Evolutionary conservation across 495 filamentous ascomycete species (phyloP).

Genomic region (Aspergillus asperescens): DNA sequence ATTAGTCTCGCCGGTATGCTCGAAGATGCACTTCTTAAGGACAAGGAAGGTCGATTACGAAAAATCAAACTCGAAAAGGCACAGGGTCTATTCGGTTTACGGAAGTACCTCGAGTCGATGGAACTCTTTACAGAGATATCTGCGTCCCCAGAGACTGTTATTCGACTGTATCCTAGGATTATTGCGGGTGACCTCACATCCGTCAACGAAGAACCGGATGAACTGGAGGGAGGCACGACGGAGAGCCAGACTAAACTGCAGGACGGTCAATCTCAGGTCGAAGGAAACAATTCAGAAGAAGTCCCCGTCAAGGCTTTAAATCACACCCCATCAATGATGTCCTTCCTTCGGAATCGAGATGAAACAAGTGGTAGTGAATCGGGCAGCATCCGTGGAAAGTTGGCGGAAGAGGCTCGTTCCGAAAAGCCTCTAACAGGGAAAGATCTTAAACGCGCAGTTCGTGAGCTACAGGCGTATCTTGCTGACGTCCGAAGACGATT

Average conservation of each 20-base stretch:
- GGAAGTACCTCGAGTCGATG: constrained; percentile 81
- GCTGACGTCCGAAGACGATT: constrained; percentile 76
- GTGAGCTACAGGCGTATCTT: constrained; percentile 77
- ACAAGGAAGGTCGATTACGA: constrained; percentile 74
- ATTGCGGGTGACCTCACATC: constrained; percentile 78
- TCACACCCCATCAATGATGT: constrained; percentile 56
- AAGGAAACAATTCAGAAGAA: constrained; percentile 25
- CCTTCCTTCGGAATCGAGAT: constrained; percentile 41
- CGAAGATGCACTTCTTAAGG: constrained; percentile 81
- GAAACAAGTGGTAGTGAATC: constrained; percentile 44
- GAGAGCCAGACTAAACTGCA: constrained; percentile 21
- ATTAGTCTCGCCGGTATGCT: constrained; percentile 84
- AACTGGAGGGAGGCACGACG: constrained; percentile 38
- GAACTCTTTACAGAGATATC: constrained; percentile 86
- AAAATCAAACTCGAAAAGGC: constrained; percentile 89
- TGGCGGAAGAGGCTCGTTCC: constrained; percentile 15
- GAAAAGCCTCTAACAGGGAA: constrained; percentile 58
- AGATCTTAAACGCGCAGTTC: constrained; percentile 72
- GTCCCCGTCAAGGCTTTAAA: constrained; percentile 17
- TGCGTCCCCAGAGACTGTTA: constrained; percentile 83
- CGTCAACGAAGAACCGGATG: constrained; percentile 45
- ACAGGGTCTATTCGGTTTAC: constrained; percentile 70
- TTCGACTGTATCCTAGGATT: constrained; percentile 73
- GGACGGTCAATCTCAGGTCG: constrained; percentile 24
- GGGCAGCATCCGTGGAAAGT: constrained; percentile 40